phyloP scores from a whole-genome alignment of 2,329 filamentous ascomycete species.

The Fusarium foetens region DNA sequence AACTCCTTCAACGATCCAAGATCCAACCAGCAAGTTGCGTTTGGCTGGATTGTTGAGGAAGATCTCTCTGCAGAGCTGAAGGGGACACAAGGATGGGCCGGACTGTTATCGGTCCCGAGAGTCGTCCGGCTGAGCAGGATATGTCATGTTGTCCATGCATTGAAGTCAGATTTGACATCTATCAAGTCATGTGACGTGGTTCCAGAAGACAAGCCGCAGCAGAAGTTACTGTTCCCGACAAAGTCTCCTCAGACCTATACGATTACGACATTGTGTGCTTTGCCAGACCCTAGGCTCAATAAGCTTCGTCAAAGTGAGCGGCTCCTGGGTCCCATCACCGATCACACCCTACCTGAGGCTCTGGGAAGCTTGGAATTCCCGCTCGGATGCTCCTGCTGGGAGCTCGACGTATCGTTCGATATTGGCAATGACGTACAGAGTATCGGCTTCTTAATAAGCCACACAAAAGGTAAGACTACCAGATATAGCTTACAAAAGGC shows the following conservation, averaged over 20 bases:
- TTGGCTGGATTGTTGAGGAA: background rate
- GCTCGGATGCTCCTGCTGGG: background rate
- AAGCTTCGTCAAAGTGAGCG: background rate
- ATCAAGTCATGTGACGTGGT: background rate
- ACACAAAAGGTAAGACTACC: background rate
- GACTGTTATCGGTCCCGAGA: background rate
- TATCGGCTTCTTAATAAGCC: background rate
- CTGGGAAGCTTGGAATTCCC: background rate
- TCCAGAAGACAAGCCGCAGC: background rate
- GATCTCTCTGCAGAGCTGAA: background rate
- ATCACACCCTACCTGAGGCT: too few relatives aligned
- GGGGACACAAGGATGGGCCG: background rate
- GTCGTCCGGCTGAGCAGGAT: background rate
- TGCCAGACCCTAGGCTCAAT: background rate
- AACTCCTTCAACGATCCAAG: background rate
- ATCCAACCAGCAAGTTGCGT: background rate
- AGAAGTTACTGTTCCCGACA: rapidly evolving
- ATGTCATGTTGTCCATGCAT: background rate
- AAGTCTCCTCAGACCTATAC: background rate
- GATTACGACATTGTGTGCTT: background rate
- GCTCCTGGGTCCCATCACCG: rapidly evolving
- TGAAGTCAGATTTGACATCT: background rate
- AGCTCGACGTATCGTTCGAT: background rate
- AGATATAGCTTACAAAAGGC: rapidly evolving
- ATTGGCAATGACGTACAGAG: background rate